Evolutionary conservation across 2,329 filamentous ascomycete species (phyloP).

Genomic region (Epichloe aotearoae): DNA sequence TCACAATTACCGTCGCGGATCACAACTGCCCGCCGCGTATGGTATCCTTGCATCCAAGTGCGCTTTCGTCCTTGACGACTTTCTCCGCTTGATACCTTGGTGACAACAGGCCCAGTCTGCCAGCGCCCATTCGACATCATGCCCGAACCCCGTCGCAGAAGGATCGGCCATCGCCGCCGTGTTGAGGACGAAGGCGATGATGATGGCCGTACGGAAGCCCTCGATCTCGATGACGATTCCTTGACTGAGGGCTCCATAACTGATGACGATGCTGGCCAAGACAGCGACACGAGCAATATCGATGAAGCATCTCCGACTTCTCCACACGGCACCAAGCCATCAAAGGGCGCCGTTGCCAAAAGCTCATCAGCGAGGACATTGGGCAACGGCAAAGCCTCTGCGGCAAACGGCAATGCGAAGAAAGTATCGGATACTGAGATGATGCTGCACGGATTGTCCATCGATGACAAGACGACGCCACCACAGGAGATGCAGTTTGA

Average conservation of each 20-base stretch:
- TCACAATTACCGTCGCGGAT: slow-evolving; percentile 5
- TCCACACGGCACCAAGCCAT: slow-evolving; percentile 26
- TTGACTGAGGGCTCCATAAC: slow-evolving; percentile 51
- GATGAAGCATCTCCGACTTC: slow-evolving; percentile 41
- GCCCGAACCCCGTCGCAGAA: slow-evolving; percentile 43
- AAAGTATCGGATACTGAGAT: slow-evolving; percentile 40
- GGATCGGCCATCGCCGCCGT: slow-evolving; percentile 54
- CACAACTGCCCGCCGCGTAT: slow-evolving; percentile 12
- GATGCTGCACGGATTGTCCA: slow-evolving; percentile 42
- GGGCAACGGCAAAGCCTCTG: slow-evolving; percentile 24
- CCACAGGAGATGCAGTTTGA: slow-evolving; percentile 35
- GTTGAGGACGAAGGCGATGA: slow-evolving; percentile 61
- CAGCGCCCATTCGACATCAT: slow-evolving; percentile 14
- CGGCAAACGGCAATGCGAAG: slow-evolving; percentile 20
- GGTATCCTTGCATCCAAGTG: slow-evolving; percentile 14
- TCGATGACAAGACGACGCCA: slow-evolving; percentile 28
- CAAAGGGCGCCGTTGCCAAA: slow-evolving; percentile 25
- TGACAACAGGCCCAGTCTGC: neutral
- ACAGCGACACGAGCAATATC: slow-evolving; percentile 52
- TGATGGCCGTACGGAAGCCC: slow-evolving; percentile 41
- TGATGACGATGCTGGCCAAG: slow-evolving; percentile 46
- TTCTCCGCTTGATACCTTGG: slow-evolving; percentile 13
- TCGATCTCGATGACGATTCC: slow-evolving; percentile 52
- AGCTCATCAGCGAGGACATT: slow-evolving; percentile 24
- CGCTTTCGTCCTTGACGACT: slow-evolving; percentile 13